Base-by-base conservation (phyloP, 805 yeast species). In the Myxozyma kluyveri region DNA sequence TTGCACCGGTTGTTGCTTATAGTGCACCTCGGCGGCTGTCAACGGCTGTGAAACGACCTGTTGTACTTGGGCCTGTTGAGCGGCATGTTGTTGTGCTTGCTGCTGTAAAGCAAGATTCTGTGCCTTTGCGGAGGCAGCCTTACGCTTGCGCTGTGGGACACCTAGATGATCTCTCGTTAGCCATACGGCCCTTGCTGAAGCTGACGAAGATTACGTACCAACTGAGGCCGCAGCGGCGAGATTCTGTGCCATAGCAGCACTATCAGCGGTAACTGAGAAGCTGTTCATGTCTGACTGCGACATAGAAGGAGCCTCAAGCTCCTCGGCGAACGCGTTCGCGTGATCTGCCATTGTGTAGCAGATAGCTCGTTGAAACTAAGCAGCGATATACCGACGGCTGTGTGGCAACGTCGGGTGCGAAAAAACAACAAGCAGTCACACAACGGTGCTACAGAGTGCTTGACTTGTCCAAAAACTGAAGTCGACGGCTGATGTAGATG, bases 171-270 rank as follows among this genome's bases (percentile, higher is more conserved):
- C 9, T 14, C 9, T 9, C 33, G 33, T 29, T 14, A 29, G 12
- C 33, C 12, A 29, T 14, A 9, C 33, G 33, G 9, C 33, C 33
- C 9, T 14, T 14, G 33, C 12, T 14, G 14, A 14, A 29, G 33
- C 14, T 9, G 14, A 14, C 33, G 33, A 29, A 9, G 33, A 29
- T 9, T 14, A 42, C 35, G 38, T 40, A 41, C 54, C 49, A 31
- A 45, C 46, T 18, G 48, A 47, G 32, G 50, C 49, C 22, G 49
- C 52, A 17, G 49, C 52, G 31, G 45, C 56, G 32, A 47, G 49
- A 17, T 52, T 40, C 46, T 52, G 56, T 7, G 54, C 38, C 14
- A 45, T 31, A 36, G 47, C 41, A n/a, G 47, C 27, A 19, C 42
- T 46, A 35, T 29, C 54, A 31, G 41, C n/a, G 12, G 45, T 35